These are phyloP conservation scores for Aspergillus unguis DNA, from an alignment of 2,329 filamentous ascomycete genomes.

Conservation along the genomic window DNA sequence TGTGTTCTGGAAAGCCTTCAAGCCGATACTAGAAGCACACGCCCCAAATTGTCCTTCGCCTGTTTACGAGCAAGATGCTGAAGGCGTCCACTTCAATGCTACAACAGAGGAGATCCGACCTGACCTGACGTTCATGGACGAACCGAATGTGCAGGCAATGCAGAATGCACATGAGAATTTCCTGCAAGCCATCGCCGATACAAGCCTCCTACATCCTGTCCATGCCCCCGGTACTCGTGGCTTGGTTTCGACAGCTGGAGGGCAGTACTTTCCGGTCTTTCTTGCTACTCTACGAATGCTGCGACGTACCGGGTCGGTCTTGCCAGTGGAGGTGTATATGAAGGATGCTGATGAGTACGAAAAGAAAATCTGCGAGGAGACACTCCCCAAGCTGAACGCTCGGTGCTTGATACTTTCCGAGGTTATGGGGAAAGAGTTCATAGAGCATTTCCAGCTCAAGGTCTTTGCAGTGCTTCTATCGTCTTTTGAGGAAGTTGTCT, in stretches of 20 bases:
- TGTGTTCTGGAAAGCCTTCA: conserved; percentile 37
- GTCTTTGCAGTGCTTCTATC: conserved; percentile 57
- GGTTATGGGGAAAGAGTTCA: conserved; percentile 36
- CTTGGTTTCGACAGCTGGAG: conserved; percentile 51
- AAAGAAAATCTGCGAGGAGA: conserved; percentile 37
- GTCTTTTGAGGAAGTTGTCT: conserved; percentile 57
- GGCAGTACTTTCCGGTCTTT: conserved; percentile 49
- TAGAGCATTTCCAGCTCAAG: conserved; percentile 55
- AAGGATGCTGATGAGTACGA: conserved; percentile 41
- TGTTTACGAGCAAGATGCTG: conserved; percentile 22
- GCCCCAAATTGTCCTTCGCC: conserved; percentile 31
- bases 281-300: conserved; percentile 53
- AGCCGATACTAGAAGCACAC: conserved; percentile 33
- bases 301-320: conserved; percentile 48
- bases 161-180: conserved; percentile 41
- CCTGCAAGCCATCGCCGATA: conserved; percentile 32
- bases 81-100: conserved; percentile 30
- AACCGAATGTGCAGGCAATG: conserved; percentile 35
- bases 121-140: conserved; percentile 34
- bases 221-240: conserved; percentile 44
- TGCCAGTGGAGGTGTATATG: conserved; percentile 50
- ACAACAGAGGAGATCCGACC: conserved; percentile 29
- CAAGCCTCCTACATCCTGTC: conserved; percentile 29
- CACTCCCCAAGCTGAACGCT: conserved; percentile 42
- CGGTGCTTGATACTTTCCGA: conserved; percentile 44